Evolutionary conservation across 305 asterid species (phyloP).

Genomic region (Stenogyne calaminthoides): DNA sequence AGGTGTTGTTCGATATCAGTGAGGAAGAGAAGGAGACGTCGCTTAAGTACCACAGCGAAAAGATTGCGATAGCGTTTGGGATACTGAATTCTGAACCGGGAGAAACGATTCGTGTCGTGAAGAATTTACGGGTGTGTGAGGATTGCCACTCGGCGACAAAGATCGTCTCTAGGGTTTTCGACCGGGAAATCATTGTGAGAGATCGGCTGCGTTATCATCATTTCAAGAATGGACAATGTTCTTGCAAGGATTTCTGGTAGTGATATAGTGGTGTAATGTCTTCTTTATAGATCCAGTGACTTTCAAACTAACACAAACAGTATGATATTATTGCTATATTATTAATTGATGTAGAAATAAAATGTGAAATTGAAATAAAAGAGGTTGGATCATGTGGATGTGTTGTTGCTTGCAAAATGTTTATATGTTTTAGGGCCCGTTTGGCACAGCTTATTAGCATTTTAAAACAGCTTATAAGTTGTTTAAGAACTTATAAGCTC

Average conservation of each 20-base stretch:
- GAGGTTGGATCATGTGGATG: too few relatives aligned
- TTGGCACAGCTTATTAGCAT: too few relatives aligned
- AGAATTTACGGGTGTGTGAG: constrained; percentile 49
- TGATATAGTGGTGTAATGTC: background rate
- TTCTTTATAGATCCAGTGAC: background rate
- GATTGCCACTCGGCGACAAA: constrained; percentile 50
- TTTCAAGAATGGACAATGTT: constrained; percentile 45
- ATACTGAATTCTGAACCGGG: constrained; percentile 36
- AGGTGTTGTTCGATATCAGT: constrained; percentile 44
- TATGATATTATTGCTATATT: too few relatives aligned
- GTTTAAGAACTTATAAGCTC: too few relatives aligned
- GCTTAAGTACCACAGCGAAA: constrained; percentile 50
- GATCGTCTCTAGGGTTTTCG: constrained; percentile 40
- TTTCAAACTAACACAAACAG: too few relatives aligned
- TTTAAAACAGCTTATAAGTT: too few relatives aligned
- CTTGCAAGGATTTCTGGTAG: constrained; percentile 55
- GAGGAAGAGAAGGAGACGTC: constrained; percentile 52
- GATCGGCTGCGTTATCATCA: constrained; percentile 48
- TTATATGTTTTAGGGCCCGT: too few relatives aligned
- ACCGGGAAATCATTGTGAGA: constrained; percentile 43
- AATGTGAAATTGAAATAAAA: too few relatives aligned
- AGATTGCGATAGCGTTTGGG: constrained; percentile 51
- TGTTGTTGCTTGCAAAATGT: too few relatives aligned
- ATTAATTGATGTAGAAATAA: too few relatives aligned
- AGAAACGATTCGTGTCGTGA: constrained; percentile 37